Percentiles rank a stretch among this genome's conserved stretches.
Conservation (phyloP, 108 stramenopile species). For the Skeletonema marinoi region DNA sequence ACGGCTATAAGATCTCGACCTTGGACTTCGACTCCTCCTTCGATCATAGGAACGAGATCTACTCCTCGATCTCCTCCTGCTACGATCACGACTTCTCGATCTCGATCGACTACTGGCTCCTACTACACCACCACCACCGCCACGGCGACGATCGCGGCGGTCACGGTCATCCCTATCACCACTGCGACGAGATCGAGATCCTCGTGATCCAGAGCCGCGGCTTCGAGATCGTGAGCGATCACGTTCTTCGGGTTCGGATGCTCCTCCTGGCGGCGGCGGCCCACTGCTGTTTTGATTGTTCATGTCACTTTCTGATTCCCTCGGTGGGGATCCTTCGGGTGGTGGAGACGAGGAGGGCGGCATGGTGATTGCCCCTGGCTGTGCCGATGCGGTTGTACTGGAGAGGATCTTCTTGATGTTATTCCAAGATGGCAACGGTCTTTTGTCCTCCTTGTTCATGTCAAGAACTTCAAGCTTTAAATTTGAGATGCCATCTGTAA, state of each 20-base stretch:
- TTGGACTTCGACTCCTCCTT: conserved; percentile 15
- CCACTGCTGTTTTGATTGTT: neutral
- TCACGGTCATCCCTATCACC: conserved; percentile 19
- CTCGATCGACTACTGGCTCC: conserved; percentile 2
- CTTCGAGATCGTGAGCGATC: conserved; percentile 13
- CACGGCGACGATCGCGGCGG: neutral
- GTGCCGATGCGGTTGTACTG: too few species aligned
- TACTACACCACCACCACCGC: neutral
- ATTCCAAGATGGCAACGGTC: too few species aligned
- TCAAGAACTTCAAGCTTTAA: too few species aligned
- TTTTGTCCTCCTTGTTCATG: too few species aligned
- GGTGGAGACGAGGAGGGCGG: neutral
- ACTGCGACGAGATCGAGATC: conserved; percentile 9
- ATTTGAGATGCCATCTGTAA: too few species aligned
- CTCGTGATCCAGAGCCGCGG: conserved; percentile 11
- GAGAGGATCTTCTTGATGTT: too few species aligned
- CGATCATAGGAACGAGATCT: conserved; percentile 14
- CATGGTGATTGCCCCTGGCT: neutral
- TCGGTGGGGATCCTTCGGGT: neutral
- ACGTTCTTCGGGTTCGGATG: conserved; percentile 1
- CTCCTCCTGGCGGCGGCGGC: neutral
- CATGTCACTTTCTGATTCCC: neutral
- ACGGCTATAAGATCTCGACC: conserved; percentile 7
- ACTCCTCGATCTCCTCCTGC: conserved; percentile 2
- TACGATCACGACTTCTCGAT: neutral